Conservation (phyloP, 2,329 filamentous ascomycete species). For the Penicillium sp. region DNA sequence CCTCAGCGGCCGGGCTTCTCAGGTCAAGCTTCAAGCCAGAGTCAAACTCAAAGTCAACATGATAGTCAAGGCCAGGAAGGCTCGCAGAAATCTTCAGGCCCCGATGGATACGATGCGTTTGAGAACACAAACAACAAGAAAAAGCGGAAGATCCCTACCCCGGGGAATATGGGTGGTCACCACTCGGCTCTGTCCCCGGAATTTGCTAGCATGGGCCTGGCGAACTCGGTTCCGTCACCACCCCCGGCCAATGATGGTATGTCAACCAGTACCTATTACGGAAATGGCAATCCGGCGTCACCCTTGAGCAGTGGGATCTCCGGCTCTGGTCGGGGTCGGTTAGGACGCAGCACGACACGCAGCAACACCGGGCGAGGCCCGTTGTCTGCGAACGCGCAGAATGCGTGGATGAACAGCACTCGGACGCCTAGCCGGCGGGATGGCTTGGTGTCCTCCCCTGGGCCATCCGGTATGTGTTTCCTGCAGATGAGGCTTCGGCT, state of each 20-base stretch:
- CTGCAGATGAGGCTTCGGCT: background rate
- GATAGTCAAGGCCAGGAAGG: constrained; percentile 9
- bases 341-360: constrained; percentile 60
- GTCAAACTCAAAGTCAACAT: background rate
- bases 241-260: constrained; percentile 48
- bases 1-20: constrained; percentile 29
- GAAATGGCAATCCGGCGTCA: constrained; percentile 56
- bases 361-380: constrained; percentile 62
- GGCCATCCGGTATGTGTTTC: constrained; percentile 36
- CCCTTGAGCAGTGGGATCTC: constrained; percentile 71
- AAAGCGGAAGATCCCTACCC: constrained; percentile 95
- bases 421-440: constrained; percentile 53
- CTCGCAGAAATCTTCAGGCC: constrained; percentile 60
- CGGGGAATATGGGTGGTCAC: constrained; percentile 67
- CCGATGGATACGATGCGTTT: constrained; percentile 93
- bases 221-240: constrained; percentile 49
- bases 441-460: constrained; percentile 49
- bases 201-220: constrained; percentile 64
- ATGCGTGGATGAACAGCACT: constrained; percentile 54
- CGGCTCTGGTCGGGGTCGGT: constrained; percentile 80
- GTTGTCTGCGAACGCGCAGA: constrained; percentile 60
- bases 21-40: constrained; percentile 20
- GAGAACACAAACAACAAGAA: constrained; percentile 99
- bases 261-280: constrained; percentile 56
- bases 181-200: constrained; percentile 63